phyloP scores from a whole-genome alignment of 2,329 filamentous ascomycete genomes.

The Tolypocladium guangdongense region DNA sequence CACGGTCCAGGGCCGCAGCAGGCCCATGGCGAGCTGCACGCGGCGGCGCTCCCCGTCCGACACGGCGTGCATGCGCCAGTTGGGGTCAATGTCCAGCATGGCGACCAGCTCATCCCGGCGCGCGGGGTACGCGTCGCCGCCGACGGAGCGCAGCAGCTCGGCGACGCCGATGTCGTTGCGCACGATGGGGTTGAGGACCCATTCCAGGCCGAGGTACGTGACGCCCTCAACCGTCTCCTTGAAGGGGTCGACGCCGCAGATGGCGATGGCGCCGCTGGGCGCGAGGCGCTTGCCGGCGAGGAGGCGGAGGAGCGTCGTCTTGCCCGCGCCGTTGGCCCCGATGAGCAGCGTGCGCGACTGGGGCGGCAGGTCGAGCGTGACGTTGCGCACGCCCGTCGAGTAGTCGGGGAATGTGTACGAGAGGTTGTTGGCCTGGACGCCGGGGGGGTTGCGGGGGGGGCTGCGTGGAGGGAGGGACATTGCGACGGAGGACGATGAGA shows the following conservation, averaged over 20 bases:
- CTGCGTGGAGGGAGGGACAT: slow-evolving; percentile 19
- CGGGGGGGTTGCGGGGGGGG: slow-evolving; percentile 42
- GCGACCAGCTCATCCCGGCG: slow-evolving; percentile 77
- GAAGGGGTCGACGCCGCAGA: slow-evolving; percentile 86
- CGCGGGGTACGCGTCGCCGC: slow-evolving; percentile 70
- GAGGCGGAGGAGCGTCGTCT: slow-evolving; percentile 90
- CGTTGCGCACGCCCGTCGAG: slow-evolving; percentile 62
- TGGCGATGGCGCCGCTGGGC: slow-evolving; percentile 59
- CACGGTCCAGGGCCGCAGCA: slow-evolving; percentile 84
- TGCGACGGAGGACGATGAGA: slow-evolving; percentile 1
- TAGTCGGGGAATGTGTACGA: slow-evolving; percentile 86
- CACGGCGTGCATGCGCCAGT: slow-evolving; percentile 94
- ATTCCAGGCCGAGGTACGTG: slow-evolving; percentile 93
- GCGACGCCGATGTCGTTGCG: slow-evolving; percentile 87
- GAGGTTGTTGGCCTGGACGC: slow-evolving; percentile 64
- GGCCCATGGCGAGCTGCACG: slow-evolving; percentile 92
- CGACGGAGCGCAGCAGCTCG: slow-evolving; percentile 75
- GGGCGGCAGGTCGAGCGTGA: slow-evolving; percentile 66
- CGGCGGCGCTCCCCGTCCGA: slow-evolving; percentile 83
- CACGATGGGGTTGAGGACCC: slow-evolving; percentile 95
- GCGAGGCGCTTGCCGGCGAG: slow-evolving; percentile 92
- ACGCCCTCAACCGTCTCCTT: slow-evolving; percentile 82
- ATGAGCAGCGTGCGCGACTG: slow-evolving; percentile 84
- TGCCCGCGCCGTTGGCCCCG: slow-evolving; percentile 93
- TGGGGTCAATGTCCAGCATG: slow-evolving; percentile 84